Base-by-base conservation (phyloP, 2,329 filamentous ascomycete species). In the Arthrobotrys iridis region DNA sequence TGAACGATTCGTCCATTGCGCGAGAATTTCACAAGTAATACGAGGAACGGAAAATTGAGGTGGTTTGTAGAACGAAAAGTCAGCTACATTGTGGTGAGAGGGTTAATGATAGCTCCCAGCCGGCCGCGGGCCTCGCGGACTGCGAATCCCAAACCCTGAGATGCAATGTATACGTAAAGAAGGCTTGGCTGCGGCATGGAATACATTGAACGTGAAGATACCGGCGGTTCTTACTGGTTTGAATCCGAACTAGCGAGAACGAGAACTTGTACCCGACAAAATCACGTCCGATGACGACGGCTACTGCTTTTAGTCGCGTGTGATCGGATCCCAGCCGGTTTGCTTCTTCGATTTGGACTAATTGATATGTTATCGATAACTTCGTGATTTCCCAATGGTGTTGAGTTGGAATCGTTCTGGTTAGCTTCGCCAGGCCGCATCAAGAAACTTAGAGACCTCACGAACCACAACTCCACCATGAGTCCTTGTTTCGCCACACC, bases 1-100 rank as follows among this genome's bases (percentile, higher is more conserved):
- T 65, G 41, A 77, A 60, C 3, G 68, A 48, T 33, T 64, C 48
- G 67, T 72, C 72, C 75, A 78, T 76, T 62, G 63, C 50, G 50
- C 62, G 58, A 35, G 37, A 33, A 22, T 43, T 50, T 11, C 11
- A 41, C 13, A 30, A n/a, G 30, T 45, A 33, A 40, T 11, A 20
- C 13, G n/a, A 66, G 10, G 35, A 55, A 24, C 50, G 62, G 63
- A n/a, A 43, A 68, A 55, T 64, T 73, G 65, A 63, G 45, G 40
- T 60, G 48, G 20, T 64, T 55, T 28, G 24, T 30, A 20, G 35
- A 28, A 43, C 18, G 22, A 13, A 57, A 59, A 28, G 30, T 30
- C 40, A 40, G 41, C 52, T 57, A 73, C 60, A 73, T 73, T 13
- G 30, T 18, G 43, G 33, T 13, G 40, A 30, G 26, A 35, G 41